A percentile compares a stretch with the other conserved stretches of the same genome.
phyloP scores from a whole-genome alignment of 2,329 filamentous ascomycete species.

The Sphaerostilbella broomeana region DNA sequence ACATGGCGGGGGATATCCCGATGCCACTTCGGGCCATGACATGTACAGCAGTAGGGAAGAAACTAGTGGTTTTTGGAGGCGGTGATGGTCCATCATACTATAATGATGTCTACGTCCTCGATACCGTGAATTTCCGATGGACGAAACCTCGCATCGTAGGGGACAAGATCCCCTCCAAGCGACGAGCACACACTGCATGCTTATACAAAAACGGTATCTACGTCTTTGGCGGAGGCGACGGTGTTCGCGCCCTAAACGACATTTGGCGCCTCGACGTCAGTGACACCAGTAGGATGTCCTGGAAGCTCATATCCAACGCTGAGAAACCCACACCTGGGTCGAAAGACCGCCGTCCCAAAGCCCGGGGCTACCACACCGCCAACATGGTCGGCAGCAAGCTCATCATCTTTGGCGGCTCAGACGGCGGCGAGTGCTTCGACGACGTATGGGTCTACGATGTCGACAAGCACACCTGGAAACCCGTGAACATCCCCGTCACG shows the following conservation, averaged over 20 bases:
- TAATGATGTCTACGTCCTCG: constrained; percentile 66
- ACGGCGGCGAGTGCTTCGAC: constrained; percentile 65
- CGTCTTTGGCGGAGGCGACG: constrained; percentile 65
- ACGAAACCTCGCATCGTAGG: constrained; percentile 54
- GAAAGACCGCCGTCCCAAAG: constrained; percentile 48
- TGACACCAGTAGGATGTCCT: constrained; percentile 61
- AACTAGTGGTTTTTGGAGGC: constrained; percentile 62
- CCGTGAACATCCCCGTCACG: constrained; percentile 52
- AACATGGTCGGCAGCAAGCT: constrained; percentile 68
- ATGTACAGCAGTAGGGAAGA: constrained; percentile 64
- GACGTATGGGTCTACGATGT: constrained; percentile 70
- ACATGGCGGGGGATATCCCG: constrained; percentile 58
- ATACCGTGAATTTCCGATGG: constrained; percentile 64
- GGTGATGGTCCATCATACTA: constrained; percentile 66
- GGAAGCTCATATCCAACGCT: constrained; percentile 55
- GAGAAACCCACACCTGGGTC: constrained; percentile 27
- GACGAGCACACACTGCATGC: constrained; percentile 64
- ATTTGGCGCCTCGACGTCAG: constrained; percentile 66
- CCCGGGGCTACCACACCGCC: constrained; percentile 63
- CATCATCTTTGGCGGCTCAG: constrained; percentile 64
- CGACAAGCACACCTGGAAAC: constrained; percentile 53
- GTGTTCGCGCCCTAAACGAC: constrained; percentile 63
- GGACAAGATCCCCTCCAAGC: constrained; percentile 52
- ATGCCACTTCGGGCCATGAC: constrained; percentile 64
- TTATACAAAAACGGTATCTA: constrained; percentile 66